Evolutionary conservation across 2,329 filamentous ascomycete species (phyloP).

Genomic region (Aspergillus sp.): DNA sequence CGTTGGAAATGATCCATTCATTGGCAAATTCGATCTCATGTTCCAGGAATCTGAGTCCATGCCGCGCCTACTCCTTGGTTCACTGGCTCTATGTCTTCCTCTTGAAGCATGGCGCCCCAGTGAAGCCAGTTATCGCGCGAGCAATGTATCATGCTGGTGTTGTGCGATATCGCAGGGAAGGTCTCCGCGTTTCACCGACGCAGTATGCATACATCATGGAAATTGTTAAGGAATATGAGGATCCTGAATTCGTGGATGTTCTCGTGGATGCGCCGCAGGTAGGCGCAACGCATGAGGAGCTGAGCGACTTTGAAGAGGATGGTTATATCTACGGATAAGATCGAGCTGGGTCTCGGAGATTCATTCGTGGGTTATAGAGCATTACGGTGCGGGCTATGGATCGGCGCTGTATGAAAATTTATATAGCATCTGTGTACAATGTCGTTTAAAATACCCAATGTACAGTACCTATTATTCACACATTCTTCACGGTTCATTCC

Average conservation of each 20-base stretch:
- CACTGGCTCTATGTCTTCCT: conserved; percentile 50
- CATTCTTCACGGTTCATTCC: background rate
- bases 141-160: conserved; percentile 53
- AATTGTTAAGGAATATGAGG: conserved; percentile 46
- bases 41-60: conserved; percentile 35
- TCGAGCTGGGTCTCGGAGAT: no score
- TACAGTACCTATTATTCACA: background rate
- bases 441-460: background rate
- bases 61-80: conserved; percentile 47
- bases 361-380: background rate
- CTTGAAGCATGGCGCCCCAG: conserved; percentile 39
- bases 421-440: background rate
- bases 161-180: conserved; percentile 41
- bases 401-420: background rate
- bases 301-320: conserved; percentile 1
- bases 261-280: conserved; percentile 23
- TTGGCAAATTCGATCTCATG: conserved; percentile 47
- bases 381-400: background rate
- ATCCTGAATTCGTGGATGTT: conserved; percentile 37
- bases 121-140: conserved; percentile 45
- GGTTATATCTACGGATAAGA: background rate
- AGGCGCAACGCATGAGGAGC: conserved; percentile 3
- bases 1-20: conserved; percentile 45
- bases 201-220: conserved; percentile 46
- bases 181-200: conserved; percentile 30